Conservation (phyloP, 2,329 filamentous ascomycete genomes). For the Exophiala calicioides region DNA sequence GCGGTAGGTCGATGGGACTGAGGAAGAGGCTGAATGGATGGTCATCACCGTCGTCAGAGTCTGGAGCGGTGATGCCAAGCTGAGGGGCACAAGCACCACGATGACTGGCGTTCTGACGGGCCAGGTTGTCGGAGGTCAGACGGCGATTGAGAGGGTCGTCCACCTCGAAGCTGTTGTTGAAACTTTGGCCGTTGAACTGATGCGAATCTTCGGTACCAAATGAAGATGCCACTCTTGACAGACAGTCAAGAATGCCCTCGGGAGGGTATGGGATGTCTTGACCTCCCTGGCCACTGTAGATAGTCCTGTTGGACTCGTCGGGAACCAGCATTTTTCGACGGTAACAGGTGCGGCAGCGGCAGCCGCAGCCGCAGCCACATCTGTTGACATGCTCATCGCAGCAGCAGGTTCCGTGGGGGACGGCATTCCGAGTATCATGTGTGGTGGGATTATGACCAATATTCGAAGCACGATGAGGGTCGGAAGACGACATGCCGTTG, state of each 20-base stretch:
- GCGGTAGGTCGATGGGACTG: conserved; percentile 1
- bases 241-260: background rate
- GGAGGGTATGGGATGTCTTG: conserved; percentile 7
- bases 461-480: conserved; percentile 3
- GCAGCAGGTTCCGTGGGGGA: conserved; percentile 4
- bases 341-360: conserved; percentile 14
- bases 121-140: background rate
- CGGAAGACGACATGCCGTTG: too few relatives aligned
- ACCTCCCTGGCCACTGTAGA: conserved; percentile 8
- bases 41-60: conserved; percentile 7
- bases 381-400: conserved; percentile 4
- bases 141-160: conserved; percentile 4
- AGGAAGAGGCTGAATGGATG: conserved; percentile 8
- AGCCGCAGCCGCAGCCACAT: conserved; percentile 15
- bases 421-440: background rate
- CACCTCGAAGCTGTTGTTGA: conserved; percentile 16
- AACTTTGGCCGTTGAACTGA: conserved; percentile 4
- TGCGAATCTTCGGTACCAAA: conserved; percentile 6
- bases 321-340: conserved; percentile 8
- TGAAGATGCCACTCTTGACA: conserved; percentile 7
- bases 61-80: background rate
- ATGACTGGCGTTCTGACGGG: background rate
- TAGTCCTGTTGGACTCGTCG: conserved; percentile 11
- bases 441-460: conserved; percentile 1
- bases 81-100: background rate